Evolutionary conservation across 2,329 filamentous ascomycete species (phyloP), one percentile per base, ranked within the genome.

Genomic region (Simplicillium aogashimaense): DNA sequence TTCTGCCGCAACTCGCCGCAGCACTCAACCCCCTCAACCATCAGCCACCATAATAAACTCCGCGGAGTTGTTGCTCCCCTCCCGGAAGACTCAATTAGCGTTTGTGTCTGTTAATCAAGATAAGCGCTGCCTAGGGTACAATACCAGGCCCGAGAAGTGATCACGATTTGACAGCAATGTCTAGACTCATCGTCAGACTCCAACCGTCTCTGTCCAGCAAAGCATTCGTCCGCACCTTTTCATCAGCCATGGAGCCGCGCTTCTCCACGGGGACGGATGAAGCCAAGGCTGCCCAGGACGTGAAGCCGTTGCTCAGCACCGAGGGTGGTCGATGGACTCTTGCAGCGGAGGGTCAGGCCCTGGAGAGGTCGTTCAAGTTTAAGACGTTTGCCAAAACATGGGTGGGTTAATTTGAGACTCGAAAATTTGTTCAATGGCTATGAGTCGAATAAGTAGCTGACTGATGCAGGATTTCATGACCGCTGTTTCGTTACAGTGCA

Each of bases 401-500:
- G 78, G 76, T 79, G 47, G 45, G 70, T 65, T 8, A 29, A 14
- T 15, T 17, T 7, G 41, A 14, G 3, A 14, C 33, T 37, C 16
- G 9, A 32, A 8, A 11, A 7, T 17, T 7, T 8, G n/a, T 32
- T 29, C 17, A 32, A 32, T 25, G 20, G 20, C 4, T 32, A 14
- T 7, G n/a, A 20, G 6, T 31, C 9, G 12, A 30, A 38, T 25
- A 28, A 20, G 11, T 16, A 14, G 29, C 29, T 32, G 15, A 18
- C 13, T 36, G 35, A n/a, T 4, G n/a, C 45, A 83, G 79, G 78
- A 81, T 47, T 87, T 86, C 60, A 86, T 86, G 81, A 82, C 79
- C n/a, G 69, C 70, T 3, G 72, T 86, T 12, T 77, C 81, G 10
- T 61, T 78, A 28, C 73, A 85, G 51, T 83, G 80, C 60, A 81